Conservation (phyloP, 139 green algal genomes). For the Chlorella vulgaris region DNA sequence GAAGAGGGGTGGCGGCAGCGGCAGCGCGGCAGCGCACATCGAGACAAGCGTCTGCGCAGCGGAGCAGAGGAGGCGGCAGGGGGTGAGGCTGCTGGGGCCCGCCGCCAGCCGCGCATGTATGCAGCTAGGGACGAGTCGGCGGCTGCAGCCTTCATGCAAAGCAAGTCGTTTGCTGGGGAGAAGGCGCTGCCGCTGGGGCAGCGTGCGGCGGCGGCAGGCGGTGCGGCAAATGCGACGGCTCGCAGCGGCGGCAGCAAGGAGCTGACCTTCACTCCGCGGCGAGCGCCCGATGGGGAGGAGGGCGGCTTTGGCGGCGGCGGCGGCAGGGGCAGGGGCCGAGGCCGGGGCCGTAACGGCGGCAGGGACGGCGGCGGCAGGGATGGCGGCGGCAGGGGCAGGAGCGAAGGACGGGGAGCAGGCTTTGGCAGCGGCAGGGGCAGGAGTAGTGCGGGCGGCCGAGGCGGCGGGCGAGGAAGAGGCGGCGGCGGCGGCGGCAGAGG, state of each 20-base stretch:
- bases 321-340: not conserved
- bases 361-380: conserved; percentile 6
- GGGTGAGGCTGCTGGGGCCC: conserved; percentile 2
- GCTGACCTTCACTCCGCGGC: conserved; percentile 64
- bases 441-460: conserved; percentile 25
- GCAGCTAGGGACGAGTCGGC: conserved; percentile 68
- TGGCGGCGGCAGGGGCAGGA: not conserved
- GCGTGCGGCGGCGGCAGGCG: conserved; percentile 34
- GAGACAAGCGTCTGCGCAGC: conserved; percentile 21
- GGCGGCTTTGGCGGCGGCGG: conserved; percentile 19
- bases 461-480: conserved; percentile 30
- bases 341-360: conserved; percentile 22
- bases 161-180: conserved; percentile 52
- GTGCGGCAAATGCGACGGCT: not conserved
- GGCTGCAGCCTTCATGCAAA: conserved; percentile 65
- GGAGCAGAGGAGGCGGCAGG: not conserved
- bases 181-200: conserved; percentile 64
- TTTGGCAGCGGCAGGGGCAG: not conserved
- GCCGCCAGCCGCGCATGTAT: conserved; percentile 68
- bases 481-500: not conserved
- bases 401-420: not conserved
- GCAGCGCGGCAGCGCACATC: conserved; percentile 17
- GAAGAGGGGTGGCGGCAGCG: conserved; percentile 1
- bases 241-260: conserved; percentile 67
- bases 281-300: conserved; percentile 29